Evolutionary conservation across 1,284 basidiomycete genomes (phyloP).

Genomic region (Tilletia setariae): DNA sequence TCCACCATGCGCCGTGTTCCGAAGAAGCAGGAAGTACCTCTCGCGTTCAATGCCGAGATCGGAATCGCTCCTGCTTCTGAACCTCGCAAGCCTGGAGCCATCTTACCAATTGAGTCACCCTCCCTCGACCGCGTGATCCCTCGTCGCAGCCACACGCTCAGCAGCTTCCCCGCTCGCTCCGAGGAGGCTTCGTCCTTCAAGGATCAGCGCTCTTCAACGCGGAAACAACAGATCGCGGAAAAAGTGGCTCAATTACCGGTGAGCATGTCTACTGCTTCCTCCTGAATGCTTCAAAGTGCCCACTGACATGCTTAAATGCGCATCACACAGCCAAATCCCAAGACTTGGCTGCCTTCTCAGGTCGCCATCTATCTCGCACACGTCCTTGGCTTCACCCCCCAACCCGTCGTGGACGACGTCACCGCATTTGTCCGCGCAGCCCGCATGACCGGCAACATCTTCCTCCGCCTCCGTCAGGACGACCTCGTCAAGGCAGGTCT

Average conservation of each 20-base stretch:
- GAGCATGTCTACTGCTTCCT: not conserved
- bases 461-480: constrained; percentile 40
- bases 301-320: not conserved
- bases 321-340: constrained; percentile 33
- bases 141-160: constrained; percentile 7
- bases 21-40: not conserved
- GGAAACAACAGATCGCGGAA: constrained; percentile 13
- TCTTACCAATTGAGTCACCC: not conserved
- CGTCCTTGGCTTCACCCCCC: constrained; percentile 43
- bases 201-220: constrained; percentile 22
- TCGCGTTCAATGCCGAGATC: not conserved
- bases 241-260: not conserved
- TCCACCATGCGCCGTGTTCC: not conserved
- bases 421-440: constrained; percentile 40
- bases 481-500: constrained; percentile 41
- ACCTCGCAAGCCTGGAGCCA: constrained; percentile 3
- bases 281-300: not conserved
- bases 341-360: constrained; percentile 43
- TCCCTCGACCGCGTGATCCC: constrained; percentile 8
- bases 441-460: constrained; percentile 41
- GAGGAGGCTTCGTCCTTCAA: not conserved
- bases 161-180: not conserved
- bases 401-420: constrained; percentile 43
- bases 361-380: constrained; percentile 46
- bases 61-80: not conserved